Evolutionary conservation across 108 stramenopile genomes (phyloP).

Genomic region (Nitzschia sp.): DNA sequence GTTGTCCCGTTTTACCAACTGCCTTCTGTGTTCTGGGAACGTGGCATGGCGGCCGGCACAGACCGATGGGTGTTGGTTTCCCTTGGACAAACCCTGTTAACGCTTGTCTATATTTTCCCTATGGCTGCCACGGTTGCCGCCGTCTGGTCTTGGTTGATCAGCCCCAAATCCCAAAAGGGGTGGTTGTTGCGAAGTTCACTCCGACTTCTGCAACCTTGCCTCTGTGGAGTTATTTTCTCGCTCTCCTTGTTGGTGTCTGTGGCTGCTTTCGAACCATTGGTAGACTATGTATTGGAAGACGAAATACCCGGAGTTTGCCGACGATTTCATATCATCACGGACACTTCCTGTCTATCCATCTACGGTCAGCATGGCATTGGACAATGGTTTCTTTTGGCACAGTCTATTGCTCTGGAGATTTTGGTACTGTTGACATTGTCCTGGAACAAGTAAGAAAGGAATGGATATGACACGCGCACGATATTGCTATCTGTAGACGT

Average conservation of each 20-base stretch:
- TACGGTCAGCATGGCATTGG: constrained; percentile 27
- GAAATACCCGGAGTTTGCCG: constrained; percentile 22
- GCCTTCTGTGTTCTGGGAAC: constrained; percentile 28
- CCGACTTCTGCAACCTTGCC: constrained; percentile 29
- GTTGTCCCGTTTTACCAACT: constrained; percentile 32
- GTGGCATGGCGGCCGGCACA: constrained; percentile 34
- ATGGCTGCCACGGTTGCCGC: constrained; percentile 23
- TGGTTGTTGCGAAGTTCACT: background rate
- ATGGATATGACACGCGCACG: background rate
- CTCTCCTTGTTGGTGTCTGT: constrained; percentile 26
- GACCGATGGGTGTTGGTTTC: constrained; percentile 27
- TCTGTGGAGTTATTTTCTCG: constrained; percentile 30
- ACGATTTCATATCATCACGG: constrained; percentile 24
- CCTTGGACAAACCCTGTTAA: constrained; percentile 17
- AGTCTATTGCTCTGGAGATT: constrained; percentile 41
- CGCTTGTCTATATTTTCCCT: constrained; percentile 31
- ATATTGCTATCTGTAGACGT: background rate
- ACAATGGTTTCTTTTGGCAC: constrained; percentile 35
- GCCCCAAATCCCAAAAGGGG: background rate
- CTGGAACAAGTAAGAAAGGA: constrained; percentile 11
- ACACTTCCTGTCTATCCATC: constrained; percentile 35
- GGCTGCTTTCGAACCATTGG: constrained; percentile 32
- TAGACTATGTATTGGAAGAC: constrained; percentile 14
- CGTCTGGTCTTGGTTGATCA: constrained; percentile 15
- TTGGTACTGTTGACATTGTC: constrained; percentile 35